These are phyloP conservation scores for Salix koriyanagi DNA, from an alignment of 345 rosid species.

Conservation along the genomic window DNA sequence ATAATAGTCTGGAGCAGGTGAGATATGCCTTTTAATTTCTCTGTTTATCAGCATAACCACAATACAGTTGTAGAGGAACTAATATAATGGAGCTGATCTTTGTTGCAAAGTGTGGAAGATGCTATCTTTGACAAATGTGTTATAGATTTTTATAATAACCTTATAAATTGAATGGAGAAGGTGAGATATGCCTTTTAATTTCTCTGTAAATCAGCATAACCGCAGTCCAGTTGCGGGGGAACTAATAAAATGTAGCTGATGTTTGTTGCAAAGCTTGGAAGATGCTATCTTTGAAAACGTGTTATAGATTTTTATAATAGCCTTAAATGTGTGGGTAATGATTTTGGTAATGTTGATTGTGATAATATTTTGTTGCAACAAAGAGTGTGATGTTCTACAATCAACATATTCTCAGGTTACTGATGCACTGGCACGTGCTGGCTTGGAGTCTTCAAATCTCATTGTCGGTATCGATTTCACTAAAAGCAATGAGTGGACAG, in stretches of 20 bases:
- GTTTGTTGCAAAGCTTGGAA: background rate
- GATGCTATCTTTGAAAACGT: background rate
- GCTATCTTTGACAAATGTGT: background rate
- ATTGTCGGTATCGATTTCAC: conserved; percentile 94
- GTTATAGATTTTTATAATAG: background rate
- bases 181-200: conserved; percentile 19
- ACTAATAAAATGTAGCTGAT: background rate
- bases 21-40: background rate
- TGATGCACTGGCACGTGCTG: conserved; percentile 66
- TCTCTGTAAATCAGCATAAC: background rate
- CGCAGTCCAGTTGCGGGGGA: background rate
- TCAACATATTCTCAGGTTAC: conserved; percentile 52
- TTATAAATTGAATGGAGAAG: conserved; percentile 36
- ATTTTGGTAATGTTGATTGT: background rate
- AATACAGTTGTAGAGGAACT: background rate
- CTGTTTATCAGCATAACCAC: background rate
- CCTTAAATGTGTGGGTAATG: background rate
- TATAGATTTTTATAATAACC: conserved; percentile 34
- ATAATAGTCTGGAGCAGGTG: conserved; percentile 62
- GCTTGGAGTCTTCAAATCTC: conserved; percentile 88
- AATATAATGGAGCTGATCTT: background rate
- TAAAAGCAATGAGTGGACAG: conserved; percentile 98
- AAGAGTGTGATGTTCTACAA: background rate
- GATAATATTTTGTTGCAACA: conserved; percentile 4
- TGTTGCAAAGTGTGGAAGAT: background rate